These are phyloP conservation scores for Mortierella sp. DNA, from an alignment of 371 early-diverging fungal species.

Conservation along the genomic window DNA sequence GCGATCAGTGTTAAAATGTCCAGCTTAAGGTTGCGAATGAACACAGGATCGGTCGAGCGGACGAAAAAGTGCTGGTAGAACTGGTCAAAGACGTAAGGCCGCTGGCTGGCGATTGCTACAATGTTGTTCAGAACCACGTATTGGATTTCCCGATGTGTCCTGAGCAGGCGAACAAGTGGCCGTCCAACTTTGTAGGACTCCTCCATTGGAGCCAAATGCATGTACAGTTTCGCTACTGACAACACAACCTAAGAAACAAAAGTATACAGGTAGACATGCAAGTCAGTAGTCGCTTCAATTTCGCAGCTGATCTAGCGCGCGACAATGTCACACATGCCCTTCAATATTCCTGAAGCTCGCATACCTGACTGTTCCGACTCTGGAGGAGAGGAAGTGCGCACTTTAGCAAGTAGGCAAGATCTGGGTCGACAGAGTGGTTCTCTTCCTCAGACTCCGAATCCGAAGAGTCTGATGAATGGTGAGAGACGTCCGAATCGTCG, in stretches of 20 bases:
- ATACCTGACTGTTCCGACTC: constrained; percentile 88
- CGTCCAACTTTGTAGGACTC: constrained; percentile 75
- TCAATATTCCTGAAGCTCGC: background rate
- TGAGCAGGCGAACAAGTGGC: constrained; percentile 84
- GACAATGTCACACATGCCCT: background rate
- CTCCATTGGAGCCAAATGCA: constrained; percentile 79
- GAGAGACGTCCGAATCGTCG: constrained; percentile 62
- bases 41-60: constrained; percentile 81
- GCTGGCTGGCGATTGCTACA: constrained; percentile 75
- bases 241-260: constrained; percentile 76
- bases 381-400: constrained; percentile 84
- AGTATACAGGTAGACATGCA: background rate
- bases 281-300: background rate
- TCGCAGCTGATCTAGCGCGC: too few species aligned
- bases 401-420: constrained; percentile 81
- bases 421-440: constrained; percentile 71
- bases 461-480: constrained; percentile 55
- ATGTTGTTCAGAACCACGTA: constrained; percentile 86
- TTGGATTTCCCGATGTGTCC: constrained; percentile 81
- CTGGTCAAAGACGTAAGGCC: constrained; percentile 81
- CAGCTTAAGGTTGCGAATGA: constrained; percentile 86
- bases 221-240: constrained; percentile 78
- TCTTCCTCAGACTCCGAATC: constrained; percentile 55
- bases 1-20: constrained; percentile 84
- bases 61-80: constrained; percentile 86